phyloP scores from a whole-genome alignment of 208 protist species.

The Leishmania gerbilli region DNA sequence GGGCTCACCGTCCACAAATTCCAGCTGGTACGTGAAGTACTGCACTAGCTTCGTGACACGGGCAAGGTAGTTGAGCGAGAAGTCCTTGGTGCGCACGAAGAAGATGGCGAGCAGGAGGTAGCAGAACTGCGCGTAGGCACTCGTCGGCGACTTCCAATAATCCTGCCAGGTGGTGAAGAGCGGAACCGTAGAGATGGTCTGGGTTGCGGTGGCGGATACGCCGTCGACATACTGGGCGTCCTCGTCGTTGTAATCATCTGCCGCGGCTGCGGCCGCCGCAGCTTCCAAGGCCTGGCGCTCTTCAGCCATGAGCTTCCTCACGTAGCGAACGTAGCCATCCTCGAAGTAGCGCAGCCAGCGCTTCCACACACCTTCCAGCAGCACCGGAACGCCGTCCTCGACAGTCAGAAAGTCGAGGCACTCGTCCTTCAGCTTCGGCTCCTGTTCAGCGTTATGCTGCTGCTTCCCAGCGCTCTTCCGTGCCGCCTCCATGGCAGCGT shows the following conservation, averaged over 20 bases:
- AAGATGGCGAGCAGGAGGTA: slow-evolving; percentile 38
- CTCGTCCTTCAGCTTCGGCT: slow-evolving; percentile 30
- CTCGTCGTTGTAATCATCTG: not conserved
- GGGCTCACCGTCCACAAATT: slow-evolving; percentile 18
- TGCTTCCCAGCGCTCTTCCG: not conserved
- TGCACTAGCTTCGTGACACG: slow-evolving; percentile 48
- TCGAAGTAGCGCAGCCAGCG: slow-evolving; percentile 33
- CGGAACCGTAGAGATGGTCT: slow-evolving; percentile 11
- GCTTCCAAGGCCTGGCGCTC: not conserved
- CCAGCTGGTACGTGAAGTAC: slow-evolving; percentile 37
- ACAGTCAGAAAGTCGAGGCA: slow-evolving; percentile 42
- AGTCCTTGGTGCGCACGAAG: slow-evolving; percentile 42
- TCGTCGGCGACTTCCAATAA: slow-evolving; percentile 31
- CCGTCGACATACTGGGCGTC: not conserved
- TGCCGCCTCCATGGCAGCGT: not conserved
- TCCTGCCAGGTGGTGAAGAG: slow-evolving; percentile 18
- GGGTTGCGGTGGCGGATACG: not conserved
- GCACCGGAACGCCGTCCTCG: slow-evolving; percentile 31
- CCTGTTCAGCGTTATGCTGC: not conserved
- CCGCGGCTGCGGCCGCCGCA: not conserved
- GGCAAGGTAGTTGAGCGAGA: slow-evolving; percentile 50
- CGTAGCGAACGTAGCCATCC: slow-evolving; percentile 29
- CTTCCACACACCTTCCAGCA: slow-evolving; percentile 28
- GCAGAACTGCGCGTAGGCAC: slow-evolving; percentile 49
- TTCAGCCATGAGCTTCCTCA: slow-evolving; percentile 17